phyloP scores from a whole-genome alignment of 208 protist genomes.

The Leishmania turanica region DNA sequence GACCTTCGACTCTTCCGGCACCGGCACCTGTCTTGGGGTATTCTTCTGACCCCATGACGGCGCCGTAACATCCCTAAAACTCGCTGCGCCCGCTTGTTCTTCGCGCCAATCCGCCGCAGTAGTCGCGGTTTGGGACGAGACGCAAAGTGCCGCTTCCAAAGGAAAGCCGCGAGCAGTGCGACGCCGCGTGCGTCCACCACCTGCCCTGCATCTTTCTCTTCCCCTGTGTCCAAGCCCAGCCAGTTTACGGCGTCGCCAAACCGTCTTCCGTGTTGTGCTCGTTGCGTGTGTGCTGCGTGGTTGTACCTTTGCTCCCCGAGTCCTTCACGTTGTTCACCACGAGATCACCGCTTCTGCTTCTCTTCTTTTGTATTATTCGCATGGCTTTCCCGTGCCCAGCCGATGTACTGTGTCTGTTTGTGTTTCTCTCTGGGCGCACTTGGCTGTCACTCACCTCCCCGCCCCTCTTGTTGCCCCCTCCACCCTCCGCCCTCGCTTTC shows the following conservation, averaged over 20 bases:
- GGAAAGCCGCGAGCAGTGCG: conserved; percentile 5
- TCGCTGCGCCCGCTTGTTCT: conserved; percentile 30
- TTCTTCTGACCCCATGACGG: too few species aligned
- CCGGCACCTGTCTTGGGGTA: neutral
- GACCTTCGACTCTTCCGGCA: neutral
- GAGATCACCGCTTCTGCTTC: neutral
- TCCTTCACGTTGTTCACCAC: neutral
- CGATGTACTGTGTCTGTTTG: neutral
- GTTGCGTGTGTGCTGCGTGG: neutral
- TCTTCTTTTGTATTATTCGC: neutral
- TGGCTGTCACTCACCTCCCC: neutral
- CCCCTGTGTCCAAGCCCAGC: neutral
- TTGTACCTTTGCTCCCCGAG: neutral
- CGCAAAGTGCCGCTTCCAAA: conserved; percentile 24
- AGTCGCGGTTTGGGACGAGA: neutral
- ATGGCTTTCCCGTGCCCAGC: neutral
- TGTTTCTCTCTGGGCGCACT: neutral
- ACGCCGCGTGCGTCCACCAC: neutral
- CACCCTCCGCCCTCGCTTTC: neutral
- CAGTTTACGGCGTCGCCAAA: neutral
- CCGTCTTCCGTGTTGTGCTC: neutral
- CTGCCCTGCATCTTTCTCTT: neutral
- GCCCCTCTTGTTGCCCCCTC: neutral
- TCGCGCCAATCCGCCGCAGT: conserved; percentile 2
- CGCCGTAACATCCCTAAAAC: neutral